Evolutionary conservation across 345 rosid genomes (phyloP), one percentile per base, ranked within the genome.

Genomic region (Balakata baccata): DNA sequence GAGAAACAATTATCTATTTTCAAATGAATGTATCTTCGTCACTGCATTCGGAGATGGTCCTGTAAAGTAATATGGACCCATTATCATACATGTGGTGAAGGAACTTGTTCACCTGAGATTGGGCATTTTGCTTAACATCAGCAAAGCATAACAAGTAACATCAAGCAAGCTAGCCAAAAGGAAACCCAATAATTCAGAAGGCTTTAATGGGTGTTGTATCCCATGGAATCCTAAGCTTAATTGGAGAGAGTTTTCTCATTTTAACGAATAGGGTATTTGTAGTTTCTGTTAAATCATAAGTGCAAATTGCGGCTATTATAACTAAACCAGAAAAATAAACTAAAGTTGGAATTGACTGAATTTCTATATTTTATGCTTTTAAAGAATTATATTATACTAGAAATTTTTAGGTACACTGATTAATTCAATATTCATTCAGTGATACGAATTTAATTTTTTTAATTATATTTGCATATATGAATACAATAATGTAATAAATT

Each of bases 311-410:
- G 69, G 53, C 11, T 65, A 20, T 20, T 52, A n/a, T 25, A 45
- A 37, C 34, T 29, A 29, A 29, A 29, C 34, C 34, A 13, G 8
- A 10, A 16, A 39, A 37, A 34, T 25, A 17, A 70, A 75, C 16
- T 41, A 69, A 67, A 74, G 79, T 38, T 51, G 73, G 77, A 80
- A 49, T 70, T 79, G 80, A 77, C 85, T 75, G 34, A 25, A 78
- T 77, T 74, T 51, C 34, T 29, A 29, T 47, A 68, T 74, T 80
- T 71, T 65, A 74, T 74, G 66, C 77, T 64, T 68, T 29, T 29
- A 29, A 29, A 29, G 34, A 29, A 29, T n/a, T n/a, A n/a, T n/a
- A n/a, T n/a, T n/a, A n/a, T n/a, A n/a, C n/a, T n/a, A n/a, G n/a
- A n/a, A n/a, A n/a, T n/a, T n/a, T n/a, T n/a, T n/a, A n/a, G n/a